phyloP scores from a whole-genome alignment of 1,284 basidiomycete species.

The Trametes versicolor region DNA sequence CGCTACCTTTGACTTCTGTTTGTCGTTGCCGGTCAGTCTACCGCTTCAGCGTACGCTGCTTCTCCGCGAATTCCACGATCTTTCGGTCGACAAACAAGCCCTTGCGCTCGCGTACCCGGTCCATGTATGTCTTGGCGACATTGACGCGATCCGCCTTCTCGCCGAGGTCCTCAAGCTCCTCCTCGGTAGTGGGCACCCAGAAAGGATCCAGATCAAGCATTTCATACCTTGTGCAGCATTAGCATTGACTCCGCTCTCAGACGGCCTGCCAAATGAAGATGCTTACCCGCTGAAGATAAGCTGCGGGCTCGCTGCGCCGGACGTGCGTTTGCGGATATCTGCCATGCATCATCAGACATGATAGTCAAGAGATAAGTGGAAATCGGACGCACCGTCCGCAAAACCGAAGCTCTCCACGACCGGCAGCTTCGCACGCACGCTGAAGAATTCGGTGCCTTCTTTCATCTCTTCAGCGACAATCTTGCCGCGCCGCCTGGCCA shows the following conservation, averaged over 20 bases:
- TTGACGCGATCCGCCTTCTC: conserved; percentile 96
- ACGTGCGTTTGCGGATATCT: conserved; percentile 97
- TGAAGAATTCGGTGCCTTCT: conserved; percentile 97
- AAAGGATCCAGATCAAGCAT: conserved; percentile 94
- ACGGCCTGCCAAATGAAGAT: background rate
- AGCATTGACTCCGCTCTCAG: background rate
- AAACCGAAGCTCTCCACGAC: conserved; percentile 99
- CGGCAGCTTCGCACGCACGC: conserved; percentile 89
- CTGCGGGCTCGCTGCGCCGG: conserved; percentile 96
- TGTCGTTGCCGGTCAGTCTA: conserved; percentile 44
- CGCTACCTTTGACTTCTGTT: background rate
- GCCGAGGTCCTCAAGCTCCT: conserved; percentile 97
- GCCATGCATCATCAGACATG: background rate
- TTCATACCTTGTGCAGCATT: conserved; percentile 69
- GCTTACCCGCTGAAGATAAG: conserved; percentile 93
- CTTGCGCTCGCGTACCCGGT: conserved; percentile 90
- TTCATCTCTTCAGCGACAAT: conserved; percentile 99
- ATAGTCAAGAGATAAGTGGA: background rate
- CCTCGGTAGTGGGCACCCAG: conserved; percentile 99
- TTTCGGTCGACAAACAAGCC: conserved; percentile 96
- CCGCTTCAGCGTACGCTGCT: conserved; percentile 95
- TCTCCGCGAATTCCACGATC: conserved; percentile 94
- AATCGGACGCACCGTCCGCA: conserved; percentile 81
- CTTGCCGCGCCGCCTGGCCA: conserved; percentile 89
- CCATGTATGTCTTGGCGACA: conserved; percentile 95